Evolutionary conservation across 139 green algal species (phyloP), one percentile per base, ranked within the genome.

Genomic region (Yamagishiella unicocca): DNA sequence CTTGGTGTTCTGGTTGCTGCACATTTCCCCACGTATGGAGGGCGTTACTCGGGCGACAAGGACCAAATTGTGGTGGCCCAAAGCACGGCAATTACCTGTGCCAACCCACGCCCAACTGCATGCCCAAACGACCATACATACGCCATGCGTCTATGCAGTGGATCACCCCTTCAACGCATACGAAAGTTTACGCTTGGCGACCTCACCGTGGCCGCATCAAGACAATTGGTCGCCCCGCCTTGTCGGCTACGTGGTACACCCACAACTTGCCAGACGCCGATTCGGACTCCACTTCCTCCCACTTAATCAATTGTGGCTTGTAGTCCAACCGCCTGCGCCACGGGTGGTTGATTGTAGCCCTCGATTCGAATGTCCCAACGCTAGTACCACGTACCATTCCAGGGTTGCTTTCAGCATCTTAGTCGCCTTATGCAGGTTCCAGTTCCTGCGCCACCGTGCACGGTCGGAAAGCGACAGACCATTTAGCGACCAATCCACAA

Each of bases 131-230:
- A n/a, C n/a, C n/a, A n/a, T n/a, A n/a, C n/a, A n/a, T n/a, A n/a
- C n/a, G n/a, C n/a, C n/a, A n/a, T n/a, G n/a, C n/a, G n/a, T n/a
- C n/a, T n/a, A n/a, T n/a, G n/a, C n/a, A n/a, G n/a, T n/a, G n/a
- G n/a, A n/a, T n/a, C n/a, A n/a, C n/a, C n/a, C n/a, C n/a, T n/a
- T n/a, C n/a, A n/a, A n/a, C n/a, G n/a, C n/a, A n/a, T n/a, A n/a
- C n/a, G n/a, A n/a, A n/a, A n/a, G n/a, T n/a, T n/a, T n/a, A n/a
- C n/a, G n/a, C n/a, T n/a, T n/a, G n/a, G n/a, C n/a, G n/a, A 24
- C 25, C 90, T 19, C 67, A 96, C 93, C 95, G 92, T 0, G 96
- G 96, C 2, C 95, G 89, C 93, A 98, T 96, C 21, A 97, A 58
- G 12, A 98, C 92, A 24, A 98, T 91, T 10, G 93, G 94, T 3